phyloP scores from a whole-genome alignment of 805 yeast genomes.

The Lachancea sp. region DNA sequence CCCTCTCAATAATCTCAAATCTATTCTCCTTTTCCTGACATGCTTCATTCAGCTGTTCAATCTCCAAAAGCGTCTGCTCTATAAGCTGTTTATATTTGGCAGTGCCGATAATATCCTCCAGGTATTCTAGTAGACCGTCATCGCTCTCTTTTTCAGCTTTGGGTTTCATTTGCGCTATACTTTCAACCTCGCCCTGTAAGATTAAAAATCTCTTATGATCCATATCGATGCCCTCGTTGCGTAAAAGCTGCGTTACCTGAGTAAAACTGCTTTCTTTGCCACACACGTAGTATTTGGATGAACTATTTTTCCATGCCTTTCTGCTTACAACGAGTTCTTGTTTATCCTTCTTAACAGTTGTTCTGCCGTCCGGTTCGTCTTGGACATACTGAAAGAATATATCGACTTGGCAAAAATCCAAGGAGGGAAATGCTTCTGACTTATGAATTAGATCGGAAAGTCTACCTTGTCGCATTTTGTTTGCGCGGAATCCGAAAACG shows the following conservation, averaged over 20 bases:
- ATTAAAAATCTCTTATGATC: slow-evolving; percentile 93
- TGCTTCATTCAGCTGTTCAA: slow-evolving; percentile 71
- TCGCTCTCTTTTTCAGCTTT: slow-evolving; percentile 89
- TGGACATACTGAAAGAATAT: slow-evolving; percentile 75
- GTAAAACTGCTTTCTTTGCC: slow-evolving; percentile 63
- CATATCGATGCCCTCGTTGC: slow-evolving; percentile 81
- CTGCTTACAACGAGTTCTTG: slow-evolving; percentile 65
- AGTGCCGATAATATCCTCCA: slow-evolving; percentile 97
- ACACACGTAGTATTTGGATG: slow-evolving; percentile 74
- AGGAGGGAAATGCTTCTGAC: slow-evolving; percentile 62
- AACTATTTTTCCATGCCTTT: slow-evolving; percentile 67
- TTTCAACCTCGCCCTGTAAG: slow-evolving; percentile 96
- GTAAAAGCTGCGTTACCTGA: slow-evolving; percentile 68
- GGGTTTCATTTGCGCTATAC: slow-evolving; percentile 97
- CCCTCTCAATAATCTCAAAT: slow-evolving; percentile 72
- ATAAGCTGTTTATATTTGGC: slow-evolving; percentile 72
- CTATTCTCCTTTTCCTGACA: slow-evolving; percentile 78
- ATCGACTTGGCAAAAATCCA: slow-evolving; percentile 81
- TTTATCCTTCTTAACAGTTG: slow-evolving; percentile 46
- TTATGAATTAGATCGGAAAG: slow-evolving; percentile 89
- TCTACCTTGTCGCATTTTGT: slow-evolving; percentile 93
- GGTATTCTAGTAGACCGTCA: slow-evolving; percentile 87
- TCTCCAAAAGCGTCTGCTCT: slow-evolving; percentile 51
- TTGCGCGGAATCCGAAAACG: slow-evolving; percentile 95
- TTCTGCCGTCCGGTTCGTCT: slow-evolving; percentile 46